Base-by-base conservation (phyloP, 108 stramenopile genomes). In the Stephanodiscus triporus region DNA sequence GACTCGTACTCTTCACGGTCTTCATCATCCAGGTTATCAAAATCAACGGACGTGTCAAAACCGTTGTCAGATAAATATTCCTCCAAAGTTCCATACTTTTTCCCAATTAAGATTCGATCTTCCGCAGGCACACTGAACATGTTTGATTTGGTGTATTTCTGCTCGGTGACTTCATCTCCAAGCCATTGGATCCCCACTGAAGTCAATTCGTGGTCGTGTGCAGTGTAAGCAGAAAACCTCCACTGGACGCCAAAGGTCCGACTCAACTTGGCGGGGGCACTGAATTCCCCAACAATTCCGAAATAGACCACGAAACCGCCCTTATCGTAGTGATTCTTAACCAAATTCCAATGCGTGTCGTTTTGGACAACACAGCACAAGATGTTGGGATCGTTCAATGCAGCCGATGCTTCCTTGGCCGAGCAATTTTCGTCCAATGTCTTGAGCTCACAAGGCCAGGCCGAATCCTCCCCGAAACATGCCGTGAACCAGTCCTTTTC, bases 231-330 rank as follows among this genome's bases (percentile, higher is more conserved):
- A 3, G 27, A 30, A 30, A 69, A 69, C 20, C 58, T 26, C 68
- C 68, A 69, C 56, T 43, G 27, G 37, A 69, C 53, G 9, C 59
- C 68, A 22, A 68, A 51, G 24, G 42, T 43, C 20, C 4, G 13
- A 17, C 27, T 49, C 24, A 69, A 60, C 14, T 58, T 38, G 49
- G 24, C 43, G 9, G 68, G 68, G 36, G 68, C 68, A 11, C 7
- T 17, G 32, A 58, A 57, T 30, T 69, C 55, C 1, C 68, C 55
- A 3, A 30, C 2, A 26, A 69, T 69, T n/a, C 68, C 68, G 30
- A 69, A 69, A 24, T 56, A 69, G 26, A 69, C 68, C 23, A 69
- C 55, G 10, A 69, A 26, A 13, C 68, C 68, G 19, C 68, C 68
- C 13, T 58, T 6, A 6, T 40, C 6, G 24, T 57, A 69, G 17